Evolutionary conservation across 768 basidiomycete species (phyloP), one percentile per base, ranked within the genome.

Genomic region (Suillus bovinus): DNA sequence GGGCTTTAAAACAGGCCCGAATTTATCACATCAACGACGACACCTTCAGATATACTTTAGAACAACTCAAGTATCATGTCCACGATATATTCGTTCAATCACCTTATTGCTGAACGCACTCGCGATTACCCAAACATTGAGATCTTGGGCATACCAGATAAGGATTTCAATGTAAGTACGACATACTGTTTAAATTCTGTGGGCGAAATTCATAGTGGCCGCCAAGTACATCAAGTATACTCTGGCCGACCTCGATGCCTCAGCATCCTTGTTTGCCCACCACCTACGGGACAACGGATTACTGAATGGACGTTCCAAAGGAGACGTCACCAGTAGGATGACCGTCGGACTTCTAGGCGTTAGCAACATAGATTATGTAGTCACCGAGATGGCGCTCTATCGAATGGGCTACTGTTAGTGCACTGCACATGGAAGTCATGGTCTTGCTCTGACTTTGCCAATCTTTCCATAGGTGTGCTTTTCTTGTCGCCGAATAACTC

Each of bases 401-500:
- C 72, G 72, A 20, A 72, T 74, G 72, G 72, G 71, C 9, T 72
- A 72, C 58, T 74, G 72, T 72, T 41, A 56, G 71, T 70, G 20
- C 29, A 58, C 20, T 49, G 24, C 20, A 2, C 1, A 49, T 4
- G 13, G 53, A 2, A 1, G 49, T 38, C 22, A 6, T 9, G 9
- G 49, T 38, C 22, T 8, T 9, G 9, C 5, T 6, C 2, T 11
- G 8, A 53, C 16, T 38, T 38, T 31, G 61, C 33, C 59, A 13
- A 29, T 20, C 13, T 11, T 58, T 22, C 39, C n/a, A 17, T 29
- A 72, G 65, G 64, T 11, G 70, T 74, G 1, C 77, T 78, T 42
- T 74, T 78, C 10, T 69, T 80, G 6, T 80, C 80, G 6, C 73
- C 78, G 5, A 76, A 80, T 64, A 84, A 83, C 68, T 82, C 82